These are phyloP conservation scores for Pichia occidentalis DNA, from an alignment of 805 yeast genomes.

Conservation along the genomic window DNA sequence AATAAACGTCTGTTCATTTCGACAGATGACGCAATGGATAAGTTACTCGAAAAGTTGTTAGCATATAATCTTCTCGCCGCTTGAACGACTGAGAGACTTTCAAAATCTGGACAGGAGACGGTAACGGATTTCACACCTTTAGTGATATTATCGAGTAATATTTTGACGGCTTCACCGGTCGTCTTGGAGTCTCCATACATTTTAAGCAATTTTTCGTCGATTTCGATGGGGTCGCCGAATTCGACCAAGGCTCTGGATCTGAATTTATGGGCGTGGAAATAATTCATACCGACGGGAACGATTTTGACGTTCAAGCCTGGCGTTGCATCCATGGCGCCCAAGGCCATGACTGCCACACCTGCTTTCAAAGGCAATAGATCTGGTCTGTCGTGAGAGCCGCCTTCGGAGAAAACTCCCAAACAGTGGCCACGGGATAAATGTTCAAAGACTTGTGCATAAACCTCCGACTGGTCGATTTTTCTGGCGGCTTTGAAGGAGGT, in stretches of 20 bases:
- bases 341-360: constrained; percentile 97
- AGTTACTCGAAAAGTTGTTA: constrained; percentile 58
- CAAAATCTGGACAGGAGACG: constrained; percentile 82
- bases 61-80: constrained; percentile 88
- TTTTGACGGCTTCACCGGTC: constrained; percentile 66
- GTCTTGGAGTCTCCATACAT: constrained; percentile 55
- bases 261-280: constrained; percentile 92
- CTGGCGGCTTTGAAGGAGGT: constrained; percentile 65
- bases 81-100: constrained; percentile 81
- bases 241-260: constrained; percentile 93
- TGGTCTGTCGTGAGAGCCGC: constrained; percentile 95
- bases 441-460: constrained; percentile 77
- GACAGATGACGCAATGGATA: constrained; percentile 78
- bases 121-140: constrained; percentile 78
- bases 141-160: constrained; percentile 62
- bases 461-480: constrained; percentile 78
- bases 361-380: constrained; percentile 89
- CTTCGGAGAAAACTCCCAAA: constrained; percentile 94
- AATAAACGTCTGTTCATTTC: constrained; percentile 88
- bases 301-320: constrained; percentile 75
- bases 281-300: constrained; percentile 97
- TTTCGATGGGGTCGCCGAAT: constrained; percentile 81
- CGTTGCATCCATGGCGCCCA: constrained; percentile 81
- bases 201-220: constrained; percentile 52
- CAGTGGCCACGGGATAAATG: constrained; percentile 77